Evolutionary conservation across 441 rosid species (phyloP).

Genomic region (Adansonia madagascariensis): DNA sequence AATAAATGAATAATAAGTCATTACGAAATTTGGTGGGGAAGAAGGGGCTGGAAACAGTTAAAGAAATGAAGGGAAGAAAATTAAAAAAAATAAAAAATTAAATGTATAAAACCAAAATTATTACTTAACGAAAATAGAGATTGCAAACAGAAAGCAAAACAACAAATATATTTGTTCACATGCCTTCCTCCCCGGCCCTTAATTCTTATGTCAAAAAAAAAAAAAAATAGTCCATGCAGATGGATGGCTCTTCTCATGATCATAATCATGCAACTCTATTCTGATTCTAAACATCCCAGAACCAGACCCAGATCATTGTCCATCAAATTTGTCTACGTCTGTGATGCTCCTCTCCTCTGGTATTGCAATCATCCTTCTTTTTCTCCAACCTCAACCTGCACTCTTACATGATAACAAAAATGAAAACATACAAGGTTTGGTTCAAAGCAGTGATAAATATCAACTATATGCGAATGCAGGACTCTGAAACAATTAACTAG

Average conservation of each 20-base stretch:
- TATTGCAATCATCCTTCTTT: not conserved
- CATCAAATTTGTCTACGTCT: conserved; percentile 16
- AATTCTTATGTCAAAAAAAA: not conserved
- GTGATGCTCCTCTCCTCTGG: conserved; percentile 2
- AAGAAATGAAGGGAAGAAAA: no score
- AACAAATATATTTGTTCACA: not conserved
- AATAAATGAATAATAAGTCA: no score
- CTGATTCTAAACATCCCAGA: not conserved
- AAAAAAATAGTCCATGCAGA: not conserved
- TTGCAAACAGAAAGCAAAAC: not conserved
- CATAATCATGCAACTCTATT: not conserved
- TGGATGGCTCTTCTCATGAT: no score
- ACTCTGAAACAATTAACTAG: not conserved
- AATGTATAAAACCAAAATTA: not conserved
- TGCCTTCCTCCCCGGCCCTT: not conserved
- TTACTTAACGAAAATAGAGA: not conserved
- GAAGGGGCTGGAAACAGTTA: no score
- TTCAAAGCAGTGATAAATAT: not conserved
- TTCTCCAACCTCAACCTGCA: conserved; percentile 7
- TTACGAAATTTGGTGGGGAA: no score
- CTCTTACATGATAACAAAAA: conserved; percentile 2
- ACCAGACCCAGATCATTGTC: not conserved
- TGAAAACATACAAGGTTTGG: not conserved
- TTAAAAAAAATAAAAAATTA: not conserved
- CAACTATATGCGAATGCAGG: not conserved